phyloP scores from a whole-genome alignment of 73 alveolate genomes.

The Blepharisma stoltei region DNA sequence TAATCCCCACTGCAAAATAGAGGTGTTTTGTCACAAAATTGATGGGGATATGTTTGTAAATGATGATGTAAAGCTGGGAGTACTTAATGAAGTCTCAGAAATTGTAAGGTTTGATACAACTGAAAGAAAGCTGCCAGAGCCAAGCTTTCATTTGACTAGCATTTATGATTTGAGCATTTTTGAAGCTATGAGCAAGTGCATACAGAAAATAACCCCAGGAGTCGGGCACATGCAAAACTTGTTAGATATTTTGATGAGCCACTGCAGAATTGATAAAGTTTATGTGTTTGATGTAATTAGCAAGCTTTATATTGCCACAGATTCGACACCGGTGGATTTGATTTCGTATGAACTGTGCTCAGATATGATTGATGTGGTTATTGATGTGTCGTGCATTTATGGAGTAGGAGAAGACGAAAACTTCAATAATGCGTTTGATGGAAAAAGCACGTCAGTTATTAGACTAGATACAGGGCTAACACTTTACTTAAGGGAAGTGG shows the following conservation, averaged over 20 bases:
- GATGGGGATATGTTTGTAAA: conserved; percentile 33
- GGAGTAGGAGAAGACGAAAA: conserved; percentile 36
- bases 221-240: conserved; percentile 52
- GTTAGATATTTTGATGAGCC: conserved; percentile 69
- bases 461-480: conserved; percentile 31
- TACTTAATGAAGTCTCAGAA: conserved; percentile 51
- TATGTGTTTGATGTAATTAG: conserved; percentile 91
- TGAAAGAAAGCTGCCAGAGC: conserved; percentile 44
- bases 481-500: conserved; percentile 57
- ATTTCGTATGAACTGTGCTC: conserved; percentile 90
- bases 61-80: conserved; percentile 38
- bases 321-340: conserved; percentile 76
- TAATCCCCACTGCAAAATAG: conserved; percentile 21
- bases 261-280: conserved; percentile 91
- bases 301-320: conserved; percentile 93
- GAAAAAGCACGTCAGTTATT: conserved; percentile 47
- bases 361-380: conserved; percentile 92
- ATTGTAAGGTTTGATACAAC: conserved; percentile 44
- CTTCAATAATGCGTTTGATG: conserved; percentile 31
- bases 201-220: conserved; percentile 87
- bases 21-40: conserved; percentile 36
- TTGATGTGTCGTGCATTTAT: conserved; percentile 91
- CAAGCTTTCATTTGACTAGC: conserved; percentile 76
- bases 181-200: conserved; percentile 89
- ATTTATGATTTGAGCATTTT: conserved; percentile 89